Conservation (phyloP, 106 monocot genomes). For the Dendrobium officinale region DNA sequence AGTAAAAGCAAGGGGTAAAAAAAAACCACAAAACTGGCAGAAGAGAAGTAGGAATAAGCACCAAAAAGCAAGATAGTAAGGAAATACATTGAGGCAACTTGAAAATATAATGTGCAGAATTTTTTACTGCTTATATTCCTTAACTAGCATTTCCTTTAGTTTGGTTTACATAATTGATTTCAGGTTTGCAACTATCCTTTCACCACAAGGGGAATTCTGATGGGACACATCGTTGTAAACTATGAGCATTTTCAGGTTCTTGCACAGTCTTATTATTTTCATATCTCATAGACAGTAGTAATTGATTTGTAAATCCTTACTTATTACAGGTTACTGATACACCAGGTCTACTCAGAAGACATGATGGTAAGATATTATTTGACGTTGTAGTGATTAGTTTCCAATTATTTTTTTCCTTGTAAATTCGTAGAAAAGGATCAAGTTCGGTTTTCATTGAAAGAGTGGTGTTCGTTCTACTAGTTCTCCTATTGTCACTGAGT, state of each 20-base stretch:
- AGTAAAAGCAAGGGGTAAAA: neutral
- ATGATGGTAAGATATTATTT: conserved; percentile 57
- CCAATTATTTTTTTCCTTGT: neutral
- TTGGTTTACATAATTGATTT: neutral
- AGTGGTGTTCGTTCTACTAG: neutral
- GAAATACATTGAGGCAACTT: neutral
- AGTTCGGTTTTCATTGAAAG: neutral
- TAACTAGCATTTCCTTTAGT: neutral
- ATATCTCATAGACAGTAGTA: neutral
- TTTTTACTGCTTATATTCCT: neutral
- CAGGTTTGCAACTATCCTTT: conserved; percentile 98
- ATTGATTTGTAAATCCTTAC: neutral
- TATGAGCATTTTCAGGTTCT: conserved; percentile 60
- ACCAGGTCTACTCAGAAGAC: conserved; percentile 86
- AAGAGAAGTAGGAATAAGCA: no score
- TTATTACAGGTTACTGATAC: conserved; percentile 90
- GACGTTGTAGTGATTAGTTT: neutral
- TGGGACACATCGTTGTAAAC: conserved; percentile 88
- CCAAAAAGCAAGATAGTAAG: neutral
- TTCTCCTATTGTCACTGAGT: neutral
- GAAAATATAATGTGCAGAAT: neutral
- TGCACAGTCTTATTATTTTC: neutral
- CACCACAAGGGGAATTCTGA: conserved; percentile 94
- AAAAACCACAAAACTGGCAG: neutral
- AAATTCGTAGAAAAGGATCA: neutral